Evolutionary conservation across 2,329 filamentous ascomycete species (phyloP), one percentile per base, ranked within the genome.

Genomic region (Drechslerella coelobrocha): DNA sequence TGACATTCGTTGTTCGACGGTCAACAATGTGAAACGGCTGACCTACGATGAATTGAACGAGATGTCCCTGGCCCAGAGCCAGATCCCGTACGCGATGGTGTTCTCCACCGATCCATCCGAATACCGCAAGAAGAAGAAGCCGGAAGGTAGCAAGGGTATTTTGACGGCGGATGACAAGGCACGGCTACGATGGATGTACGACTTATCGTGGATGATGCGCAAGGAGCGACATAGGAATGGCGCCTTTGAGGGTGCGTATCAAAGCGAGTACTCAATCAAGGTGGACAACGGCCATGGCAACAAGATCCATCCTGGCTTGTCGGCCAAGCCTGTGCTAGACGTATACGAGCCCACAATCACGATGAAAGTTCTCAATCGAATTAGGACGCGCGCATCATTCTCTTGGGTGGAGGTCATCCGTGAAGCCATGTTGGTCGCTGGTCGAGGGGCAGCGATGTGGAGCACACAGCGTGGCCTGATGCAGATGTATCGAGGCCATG

Each of bases 381-480:
- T 26, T 9, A 69, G 52, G 47, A 47, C 24, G 2, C 56, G 61
- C 23, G 72, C 68, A 5, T 72, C 61, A 3, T 74, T 74, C 34
- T 73, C 75, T 12, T 65, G 72, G 10, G 60, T 68, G 9, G 51
- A 50, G 24, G 34, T 73, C 24, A 61, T 61, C 1, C 27, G 73
- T 23, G 61, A 72, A 19, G 8, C 39, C 23, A 89, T 89, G 87
- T 81, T 84, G 37, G 80, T 88, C 2, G 86, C 85, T 10, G 85
- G 85, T 59, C 82, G 88, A 74, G 79, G 87, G 24, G 85, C 84
- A 37, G 86, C 86, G 19, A 80, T 79, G 27, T 89, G 85, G 85
- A 88, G 85, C 75, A 76, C 81, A 50, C 81, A 82, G 21, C 83
- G 86, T 53, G 79, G 80, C 19, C 83, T 89, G 55, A 83, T 86